Conservation (phyloP, 768 basidiomycete species). For the Serendipita sp. region DNA sequence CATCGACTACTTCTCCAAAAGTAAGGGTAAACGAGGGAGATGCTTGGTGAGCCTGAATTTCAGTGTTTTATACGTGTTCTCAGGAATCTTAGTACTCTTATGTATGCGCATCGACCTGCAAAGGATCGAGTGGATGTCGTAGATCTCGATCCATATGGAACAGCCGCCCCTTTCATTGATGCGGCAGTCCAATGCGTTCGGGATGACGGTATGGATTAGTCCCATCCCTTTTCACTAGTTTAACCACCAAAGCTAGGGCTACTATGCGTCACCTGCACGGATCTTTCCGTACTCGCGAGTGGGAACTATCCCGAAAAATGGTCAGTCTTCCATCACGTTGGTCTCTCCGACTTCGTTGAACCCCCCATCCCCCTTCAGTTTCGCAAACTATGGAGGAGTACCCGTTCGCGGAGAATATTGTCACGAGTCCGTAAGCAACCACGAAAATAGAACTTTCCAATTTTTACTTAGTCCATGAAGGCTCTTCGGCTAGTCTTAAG, state of each 20-base stretch:
- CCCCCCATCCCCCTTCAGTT: conserved; percentile 43
- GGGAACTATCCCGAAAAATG: conserved; percentile 95
- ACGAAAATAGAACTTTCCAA: neutral
- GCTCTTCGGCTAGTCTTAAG: conserved; percentile 85
- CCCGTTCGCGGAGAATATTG: conserved; percentile 86
- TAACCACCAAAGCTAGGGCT: conserved; percentile 38
- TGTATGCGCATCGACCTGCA: conserved; percentile 77
- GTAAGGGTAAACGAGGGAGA: conserved; percentile 84
- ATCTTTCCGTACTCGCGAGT: conserved; percentile 84
- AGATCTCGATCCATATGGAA: conserved; percentile 97
- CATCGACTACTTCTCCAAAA: conserved; percentile 20
- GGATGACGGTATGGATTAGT: conserved; percentile 56
- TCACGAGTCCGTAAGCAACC: conserved; percentile 71
- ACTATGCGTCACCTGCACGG: conserved; percentile 92
- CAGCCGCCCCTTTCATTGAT: conserved; percentile 93
- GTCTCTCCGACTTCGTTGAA: neutral
- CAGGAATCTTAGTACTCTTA: conserved; percentile 42
- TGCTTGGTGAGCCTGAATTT: conserved; percentile 50
- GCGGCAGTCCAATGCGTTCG: conserved; percentile 77
- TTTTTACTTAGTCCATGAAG: conserved; percentile 23
- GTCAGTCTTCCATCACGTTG: conserved; percentile 26
- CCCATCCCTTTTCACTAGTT: neutral
- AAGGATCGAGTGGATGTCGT: conserved; percentile 73
- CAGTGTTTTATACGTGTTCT: neutral
- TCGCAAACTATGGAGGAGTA: conserved; percentile 87